Base-by-base conservation (phyloP, 345 rosid genomes). In the Citrus australasica region DNA sequence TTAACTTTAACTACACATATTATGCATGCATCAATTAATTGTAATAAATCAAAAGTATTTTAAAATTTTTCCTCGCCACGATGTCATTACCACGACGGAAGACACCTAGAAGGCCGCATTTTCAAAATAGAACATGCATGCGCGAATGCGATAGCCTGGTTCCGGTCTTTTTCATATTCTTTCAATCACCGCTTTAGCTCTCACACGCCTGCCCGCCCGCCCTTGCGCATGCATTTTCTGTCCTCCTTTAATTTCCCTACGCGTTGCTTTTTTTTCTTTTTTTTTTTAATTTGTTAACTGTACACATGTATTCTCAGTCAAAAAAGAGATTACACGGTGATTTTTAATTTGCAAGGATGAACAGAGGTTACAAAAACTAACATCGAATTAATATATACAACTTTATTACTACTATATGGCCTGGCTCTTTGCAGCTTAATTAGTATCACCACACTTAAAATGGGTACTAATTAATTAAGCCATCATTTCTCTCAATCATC, bases 141-240 rank as follows among this genome's bases (percentile, higher is more conserved):
- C 33, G 33, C 33, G 33, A 32, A 32, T 32, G 33, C 4, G 33
- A 32, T 32, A 32, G 33, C 33, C 33, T 32, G 33, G 33, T 32
- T 32, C 33, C 33, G 33, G 33, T 32, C 33, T 27, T 74, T 61
- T 61, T 62, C 27, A 42, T 59, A 14, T 63, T 40, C 68, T 8
- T 38, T 42, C 37, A 35, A 35, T 35, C 48, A n/a, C 67, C 14
- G 51, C 69, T 67, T 74, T 65, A 38, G 61, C 35, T 30, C 35
- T 67, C 78, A 79, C 78, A 74, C 37, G 82, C 48, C 14, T 0
- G 16, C 48, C 48, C 4, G 48, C 48, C 48, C 16, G 48, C 4
- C 16, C 75, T 37, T 25, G 35, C 77, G 55, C 61, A 59, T 74
- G 69, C 82, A 67, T 59, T 60, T 56, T 30, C 64, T 22, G 35